phyloP scores from a whole-genome alignment of 106 monocot species.

The Phalaenopsis aphrodite region DNA sequence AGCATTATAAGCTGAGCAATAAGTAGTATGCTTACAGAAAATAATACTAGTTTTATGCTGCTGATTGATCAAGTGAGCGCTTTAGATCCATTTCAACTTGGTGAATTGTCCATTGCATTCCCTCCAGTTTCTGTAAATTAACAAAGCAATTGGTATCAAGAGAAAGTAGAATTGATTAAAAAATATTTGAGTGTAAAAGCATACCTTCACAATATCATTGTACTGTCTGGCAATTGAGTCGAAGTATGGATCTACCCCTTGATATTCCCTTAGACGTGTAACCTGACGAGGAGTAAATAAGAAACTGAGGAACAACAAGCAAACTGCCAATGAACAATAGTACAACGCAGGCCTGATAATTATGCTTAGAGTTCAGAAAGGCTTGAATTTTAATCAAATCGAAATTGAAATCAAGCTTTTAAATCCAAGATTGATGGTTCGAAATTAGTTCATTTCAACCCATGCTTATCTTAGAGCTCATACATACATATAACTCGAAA shows the following conservation, averaged over 20 bases:
- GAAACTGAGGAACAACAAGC: too few relatives aligned
- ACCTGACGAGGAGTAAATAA: constrained; percentile 30
- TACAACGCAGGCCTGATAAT: too few relatives aligned
- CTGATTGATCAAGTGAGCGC: constrained; percentile 40
- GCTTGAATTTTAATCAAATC: too few relatives aligned
- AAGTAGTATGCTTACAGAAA: background rate
- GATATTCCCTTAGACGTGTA: constrained; percentile 92
- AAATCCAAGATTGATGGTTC: too few relatives aligned
- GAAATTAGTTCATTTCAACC: too few relatives aligned
- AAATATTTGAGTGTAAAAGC: background rate
- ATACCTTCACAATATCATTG: constrained; percentile 84
- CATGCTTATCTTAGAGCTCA: too few relatives aligned
- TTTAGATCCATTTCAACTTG: constrained; percentile 94
- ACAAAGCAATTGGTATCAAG: background rate
- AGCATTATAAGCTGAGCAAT: too few relatives aligned
- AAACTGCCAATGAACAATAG: too few relatives aligned
- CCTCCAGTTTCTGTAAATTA: constrained; percentile 70
- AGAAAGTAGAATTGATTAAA: background rate
- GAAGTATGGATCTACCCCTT: constrained; percentile 98
- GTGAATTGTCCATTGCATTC: constrained; percentile 95
- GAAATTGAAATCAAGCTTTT: too few relatives aligned
- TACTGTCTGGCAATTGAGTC: constrained; percentile 93
- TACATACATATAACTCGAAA: too few relatives aligned
- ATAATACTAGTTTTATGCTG: background rate
- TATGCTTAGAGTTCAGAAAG: too few relatives aligned